Conservation (phyloP, 768 basidiomycete genomes). For the Kwoniella mangroviensis region DNA sequence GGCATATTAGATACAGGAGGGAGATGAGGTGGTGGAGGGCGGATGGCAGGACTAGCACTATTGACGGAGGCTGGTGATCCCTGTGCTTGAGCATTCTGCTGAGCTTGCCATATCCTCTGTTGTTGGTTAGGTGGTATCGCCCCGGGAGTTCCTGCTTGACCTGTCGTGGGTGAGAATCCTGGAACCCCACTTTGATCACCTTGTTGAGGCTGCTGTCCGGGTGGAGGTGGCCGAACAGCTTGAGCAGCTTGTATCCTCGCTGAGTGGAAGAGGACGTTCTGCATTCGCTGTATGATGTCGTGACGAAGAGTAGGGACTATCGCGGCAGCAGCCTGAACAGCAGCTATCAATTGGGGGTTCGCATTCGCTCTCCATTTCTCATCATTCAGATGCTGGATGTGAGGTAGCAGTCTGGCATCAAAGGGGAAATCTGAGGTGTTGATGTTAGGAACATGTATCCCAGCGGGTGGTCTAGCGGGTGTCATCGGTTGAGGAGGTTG, state of each 20-base stretch:
- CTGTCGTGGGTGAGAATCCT: constrained; percentile 12
- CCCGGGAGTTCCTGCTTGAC: neutral
- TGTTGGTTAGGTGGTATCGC: constrained; percentile 8
- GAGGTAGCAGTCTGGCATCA: constrained; percentile 44
- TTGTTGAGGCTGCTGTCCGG: constrained; percentile 5
- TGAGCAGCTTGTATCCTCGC: constrained; percentile 24
- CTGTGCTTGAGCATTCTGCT: constrained; percentile 20
- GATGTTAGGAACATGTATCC: constrained; percentile 27
- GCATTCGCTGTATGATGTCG: constrained; percentile 48
- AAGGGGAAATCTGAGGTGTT: constrained; percentile 53
- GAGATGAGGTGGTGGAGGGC: constrained; percentile 34
- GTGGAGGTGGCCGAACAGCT: neutral
- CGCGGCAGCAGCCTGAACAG: constrained; percentile 29
- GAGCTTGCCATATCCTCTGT: constrained; percentile 23
- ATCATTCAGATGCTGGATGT: constrained; percentile 29
- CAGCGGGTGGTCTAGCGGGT: constrained; percentile 21
- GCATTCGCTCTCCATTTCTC: constrained; percentile 33
- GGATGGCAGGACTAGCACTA: constrained; percentile 20
- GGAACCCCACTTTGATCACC: constrained; percentile 4
- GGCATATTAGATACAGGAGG: constrained; percentile 18
- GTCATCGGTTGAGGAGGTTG: constrained; percentile 12
- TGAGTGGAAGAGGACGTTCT: constrained; percentile 21
- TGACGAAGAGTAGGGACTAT: constrained; percentile 29
- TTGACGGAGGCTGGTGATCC: constrained; percentile 13
- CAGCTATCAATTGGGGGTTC: constrained; percentile 37